Evolutionary conservation across 2,329 filamentous ascomycete species (phyloP).

Genomic region (Diaporthe sp.): DNA sequence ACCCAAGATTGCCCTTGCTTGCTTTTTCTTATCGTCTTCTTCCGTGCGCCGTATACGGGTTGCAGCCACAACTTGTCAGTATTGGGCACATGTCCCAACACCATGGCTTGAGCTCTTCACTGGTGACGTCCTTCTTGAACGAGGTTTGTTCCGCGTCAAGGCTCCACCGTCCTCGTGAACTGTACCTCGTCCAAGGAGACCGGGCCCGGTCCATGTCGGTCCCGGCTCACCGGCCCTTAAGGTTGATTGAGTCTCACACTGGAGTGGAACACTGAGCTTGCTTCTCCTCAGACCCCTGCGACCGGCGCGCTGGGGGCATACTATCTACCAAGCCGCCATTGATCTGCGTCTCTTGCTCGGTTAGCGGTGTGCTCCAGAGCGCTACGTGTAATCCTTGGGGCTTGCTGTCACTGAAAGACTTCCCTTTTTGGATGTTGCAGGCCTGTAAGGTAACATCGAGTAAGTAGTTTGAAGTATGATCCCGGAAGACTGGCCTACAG

Average conservation of each 20-base stretch:
- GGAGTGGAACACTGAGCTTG: neutral
- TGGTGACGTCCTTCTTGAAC: neutral
- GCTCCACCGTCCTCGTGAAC: neutral
- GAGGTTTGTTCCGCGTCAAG: neutral
- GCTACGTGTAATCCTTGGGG: slow-evolving; percentile 4
- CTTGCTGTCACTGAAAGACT: neutral
- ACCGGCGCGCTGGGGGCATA: neutral
- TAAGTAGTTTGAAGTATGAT: neutral
- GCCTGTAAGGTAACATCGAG: neutral
- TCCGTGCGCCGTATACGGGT: neutral
- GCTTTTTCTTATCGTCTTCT: neutral
- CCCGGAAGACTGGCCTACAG: neutral
- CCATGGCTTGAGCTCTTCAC: neutral
- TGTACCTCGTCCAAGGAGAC: neutral
- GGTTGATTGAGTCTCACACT: slow-evolving; percentile 4
- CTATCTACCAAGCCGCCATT: neutral
- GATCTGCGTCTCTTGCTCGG: neutral
- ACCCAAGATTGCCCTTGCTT: neutral
- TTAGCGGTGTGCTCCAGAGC: neutral
- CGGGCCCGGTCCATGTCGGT: neutral
- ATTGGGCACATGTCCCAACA: slow-evolving; percentile 4
- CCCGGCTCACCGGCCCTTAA: neutral
- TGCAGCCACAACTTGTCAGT: neutral
- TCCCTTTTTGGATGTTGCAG: neutral
- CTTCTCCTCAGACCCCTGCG: slow-evolving; percentile 17